Percentiles rank a stretch among this genome's conserved stretches.
Evolutionary conservation across 495 filamentous ascomycete genomes (phyloP).

Genomic region (Xylaria curta): DNA sequence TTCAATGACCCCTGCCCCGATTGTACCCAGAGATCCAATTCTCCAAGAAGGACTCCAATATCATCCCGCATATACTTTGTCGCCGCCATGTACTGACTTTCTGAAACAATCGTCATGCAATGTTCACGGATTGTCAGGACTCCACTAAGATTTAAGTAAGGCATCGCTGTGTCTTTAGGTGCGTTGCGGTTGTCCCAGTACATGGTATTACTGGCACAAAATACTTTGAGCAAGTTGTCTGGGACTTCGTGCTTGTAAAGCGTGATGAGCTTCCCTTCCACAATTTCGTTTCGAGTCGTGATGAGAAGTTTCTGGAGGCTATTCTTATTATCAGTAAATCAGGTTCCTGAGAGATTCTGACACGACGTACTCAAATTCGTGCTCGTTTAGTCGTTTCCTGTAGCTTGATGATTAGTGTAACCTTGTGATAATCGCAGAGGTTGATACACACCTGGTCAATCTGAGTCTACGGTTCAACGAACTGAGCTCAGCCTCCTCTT

Average conservation of each 20-base stretch:
- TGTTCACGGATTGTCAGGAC: slow-evolving; percentile 42
- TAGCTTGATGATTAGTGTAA: background rate
- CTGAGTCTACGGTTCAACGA: background rate
- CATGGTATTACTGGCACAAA: slow-evolving; percentile 46
- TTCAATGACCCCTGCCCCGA: slow-evolving; percentile 42
- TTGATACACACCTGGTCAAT: background rate
- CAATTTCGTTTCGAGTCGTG: slow-evolving; percentile 39
- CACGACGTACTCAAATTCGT: slow-evolving; percentile 18
- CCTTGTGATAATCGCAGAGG: too few species aligned
- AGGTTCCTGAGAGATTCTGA: background rate
- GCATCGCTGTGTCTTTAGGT: slow-evolving; percentile 29
- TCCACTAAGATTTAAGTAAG: slow-evolving; percentile 45
- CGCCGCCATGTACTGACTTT: slow-evolving; percentile 41
- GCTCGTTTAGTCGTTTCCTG: background rate
- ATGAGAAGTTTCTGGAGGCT: slow-evolving; percentile 33
- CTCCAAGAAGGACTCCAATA: slow-evolving; percentile 42
- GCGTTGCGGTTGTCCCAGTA: slow-evolving; percentile 45
- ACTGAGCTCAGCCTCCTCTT: background rate
- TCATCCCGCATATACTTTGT: slow-evolving; percentile 42
- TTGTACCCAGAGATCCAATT: slow-evolving; percentile 48
- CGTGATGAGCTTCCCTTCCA: slow-evolving; percentile 33
- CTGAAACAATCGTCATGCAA: slow-evolving; percentile 47
- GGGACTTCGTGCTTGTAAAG: slow-evolving; percentile 35
- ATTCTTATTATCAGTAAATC: background rate
- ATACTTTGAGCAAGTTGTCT: slow-evolving; percentile 34